Evolutionary conservation across 176 grass and related monocot genomes (phyloP).

Genomic region (Pontederia paniculata): DNA sequence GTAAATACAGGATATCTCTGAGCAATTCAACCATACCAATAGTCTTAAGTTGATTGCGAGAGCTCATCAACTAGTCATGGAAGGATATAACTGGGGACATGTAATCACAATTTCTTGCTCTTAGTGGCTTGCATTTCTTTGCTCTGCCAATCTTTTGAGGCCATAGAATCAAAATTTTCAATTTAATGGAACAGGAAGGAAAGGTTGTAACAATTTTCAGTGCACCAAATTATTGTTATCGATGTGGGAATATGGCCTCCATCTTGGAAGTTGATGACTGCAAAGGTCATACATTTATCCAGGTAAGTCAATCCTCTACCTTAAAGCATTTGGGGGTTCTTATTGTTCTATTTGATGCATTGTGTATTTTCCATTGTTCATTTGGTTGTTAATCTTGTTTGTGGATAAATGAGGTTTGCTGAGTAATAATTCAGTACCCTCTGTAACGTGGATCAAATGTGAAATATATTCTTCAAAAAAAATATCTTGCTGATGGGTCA

Average conservation of each 20-base stretch:
- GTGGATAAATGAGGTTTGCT: too few relatives aligned
- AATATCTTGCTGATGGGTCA: too few relatives aligned
- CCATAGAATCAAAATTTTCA: not conserved
- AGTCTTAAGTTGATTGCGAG: conserved; percentile 13
- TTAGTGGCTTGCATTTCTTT: not conserved
- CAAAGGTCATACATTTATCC: conserved; percentile 5
- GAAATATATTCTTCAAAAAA: too few relatives aligned
- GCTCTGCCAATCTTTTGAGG: not conserved
- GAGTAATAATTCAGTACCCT: too few relatives aligned
- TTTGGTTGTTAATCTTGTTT: too few relatives aligned
- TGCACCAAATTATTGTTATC: conserved; percentile 15
- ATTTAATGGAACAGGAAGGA: conserved; percentile 5
- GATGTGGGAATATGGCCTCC: conserved; percentile 14
- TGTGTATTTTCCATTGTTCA: too few relatives aligned
- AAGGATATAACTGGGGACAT: conserved; percentile 19
- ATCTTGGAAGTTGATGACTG: conserved; percentile 19
- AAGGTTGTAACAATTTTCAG: conserved; percentile 16
- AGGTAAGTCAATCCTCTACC: not conserved
- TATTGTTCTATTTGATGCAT: too few relatives aligned
- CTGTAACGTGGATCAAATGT: too few relatives aligned
- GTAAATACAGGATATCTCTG: conserved; percentile 6
- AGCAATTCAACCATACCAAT: conserved; percentile 19
- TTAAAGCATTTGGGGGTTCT: too few relatives aligned
- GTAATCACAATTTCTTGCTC: not conserved
- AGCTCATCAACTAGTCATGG: conserved; percentile 15